A percentile compares a stretch with the other conserved stretches of the same genome.
phyloP scores from a whole-genome alignment of 2,329 filamentous ascomycete genomes.

The Arthroderma sp. region DNA sequence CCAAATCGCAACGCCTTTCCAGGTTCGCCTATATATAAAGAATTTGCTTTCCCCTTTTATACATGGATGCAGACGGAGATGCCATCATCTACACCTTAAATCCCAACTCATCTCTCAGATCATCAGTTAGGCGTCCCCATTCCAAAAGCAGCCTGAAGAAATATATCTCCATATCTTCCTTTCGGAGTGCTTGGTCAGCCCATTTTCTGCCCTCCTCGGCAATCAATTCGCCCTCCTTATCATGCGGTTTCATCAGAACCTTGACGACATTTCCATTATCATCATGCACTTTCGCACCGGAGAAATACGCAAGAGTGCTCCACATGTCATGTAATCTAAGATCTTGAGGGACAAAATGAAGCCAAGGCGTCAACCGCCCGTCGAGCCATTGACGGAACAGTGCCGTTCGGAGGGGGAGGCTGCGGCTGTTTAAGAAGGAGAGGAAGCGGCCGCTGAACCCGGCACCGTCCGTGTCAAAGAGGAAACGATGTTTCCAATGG shows the following conservation, averaged over 20 bases:
- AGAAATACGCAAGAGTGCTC: constrained; percentile 61
- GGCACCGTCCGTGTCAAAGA: constrained; percentile 58
- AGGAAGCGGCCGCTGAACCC: constrained; percentile 54
- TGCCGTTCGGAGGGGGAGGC: constrained; percentile 55
- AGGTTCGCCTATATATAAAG: too few relatives aligned
- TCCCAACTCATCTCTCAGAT: constrained; percentile 39
- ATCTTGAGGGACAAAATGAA: constrained; percentile 70
- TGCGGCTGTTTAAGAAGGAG: constrained; percentile 51
- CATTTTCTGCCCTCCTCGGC: constrained; percentile 52
- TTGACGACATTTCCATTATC: constrained; percentile 37
- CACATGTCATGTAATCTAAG: constrained; percentile 59
- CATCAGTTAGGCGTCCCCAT: constrained; percentile 59
- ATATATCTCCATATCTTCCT: constrained; percentile 69
- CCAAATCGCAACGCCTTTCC: too few relatives aligned
- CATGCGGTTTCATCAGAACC: constrained; percentile 39
- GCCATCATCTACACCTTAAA: constrained; percentile 17
- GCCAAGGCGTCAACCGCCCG: constrained; percentile 59
- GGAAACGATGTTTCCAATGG: constrained; percentile 54
- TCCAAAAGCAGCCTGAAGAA: constrained; percentile 65
- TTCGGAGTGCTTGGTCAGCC: constrained; percentile 49
- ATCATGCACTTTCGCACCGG: constrained; percentile 37
- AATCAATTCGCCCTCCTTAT: constrained; percentile 49
- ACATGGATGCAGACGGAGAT: background rate
- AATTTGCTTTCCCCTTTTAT: too few relatives aligned
- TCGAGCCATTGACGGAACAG: constrained; percentile 73